Percentiles rank a stretch among this genome's conserved stretches.
Evolutionary conservation across 2,329 filamentous ascomycete genomes (phyloP).

Genomic region (Elsinoe perseae): DNA sequence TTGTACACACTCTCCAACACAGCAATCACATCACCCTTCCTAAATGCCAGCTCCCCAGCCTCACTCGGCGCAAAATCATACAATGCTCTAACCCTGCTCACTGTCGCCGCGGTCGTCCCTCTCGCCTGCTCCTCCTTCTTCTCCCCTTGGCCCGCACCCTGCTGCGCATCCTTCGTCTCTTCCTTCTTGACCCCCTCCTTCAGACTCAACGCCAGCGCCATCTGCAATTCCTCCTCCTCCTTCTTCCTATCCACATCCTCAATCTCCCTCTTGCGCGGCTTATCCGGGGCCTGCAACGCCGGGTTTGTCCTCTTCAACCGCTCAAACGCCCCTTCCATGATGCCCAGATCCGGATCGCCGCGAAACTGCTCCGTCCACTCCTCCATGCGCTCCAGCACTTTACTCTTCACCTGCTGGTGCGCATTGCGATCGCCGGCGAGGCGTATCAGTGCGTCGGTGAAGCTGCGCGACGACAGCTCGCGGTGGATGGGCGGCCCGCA

Average conservation of each 20-base stretch:
- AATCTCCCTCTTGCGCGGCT: conserved; percentile 85
- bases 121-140: conserved; percentile 40
- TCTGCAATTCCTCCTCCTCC: conserved; percentile 94
- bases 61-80: conserved; percentile 95
- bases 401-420: conserved; percentile 90
- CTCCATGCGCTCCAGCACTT: conserved; percentile 93
- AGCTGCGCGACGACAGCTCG: conserved; percentile 82
- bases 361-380: conserved; percentile 95
- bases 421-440: conserved; percentile 90
- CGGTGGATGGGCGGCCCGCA: conserved; percentile 80
- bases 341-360: conserved; percentile 80
- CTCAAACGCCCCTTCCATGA: conserved; percentile 93
- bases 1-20: conserved; percentile 97
- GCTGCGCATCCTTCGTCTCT: conserved; percentile 31
- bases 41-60: conserved; percentile 88
- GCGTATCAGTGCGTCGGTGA: conserved; percentile 86
- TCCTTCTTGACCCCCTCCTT: conserved; percentile 60
- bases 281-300: conserved; percentile 81
- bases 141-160: conserved; percentile 36
- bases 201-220: conserved; percentile 85
- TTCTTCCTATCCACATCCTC: conserved; percentile 85
- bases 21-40: conserved; percentile 93
- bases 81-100: conserved; percentile 84
- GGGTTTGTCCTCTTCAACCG: conserved; percentile 72
- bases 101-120: conserved; percentile 90